Conservation (phyloP, 73 alveolate genomes). For the Halteria grandinella region DNA sequence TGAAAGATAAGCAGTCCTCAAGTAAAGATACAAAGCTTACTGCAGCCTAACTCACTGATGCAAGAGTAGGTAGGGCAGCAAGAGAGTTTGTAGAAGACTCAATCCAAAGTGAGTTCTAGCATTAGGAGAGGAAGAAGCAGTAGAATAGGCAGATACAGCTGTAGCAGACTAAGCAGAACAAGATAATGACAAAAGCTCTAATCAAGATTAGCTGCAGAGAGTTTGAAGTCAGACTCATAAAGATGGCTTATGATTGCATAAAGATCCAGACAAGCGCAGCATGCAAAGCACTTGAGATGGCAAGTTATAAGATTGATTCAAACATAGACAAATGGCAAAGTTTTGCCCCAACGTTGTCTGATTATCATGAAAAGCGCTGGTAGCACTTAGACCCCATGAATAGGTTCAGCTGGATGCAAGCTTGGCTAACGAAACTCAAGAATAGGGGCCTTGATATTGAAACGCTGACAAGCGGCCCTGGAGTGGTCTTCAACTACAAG, state of each 20-base stretch:
- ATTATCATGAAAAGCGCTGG: constrained; percentile 30
- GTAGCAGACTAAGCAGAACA: constrained; percentile 12
- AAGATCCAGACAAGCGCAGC: constrained; percentile 1
- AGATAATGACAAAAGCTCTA: constrained; percentile 25
- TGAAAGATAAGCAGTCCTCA: neutral
- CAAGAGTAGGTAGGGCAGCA: constrained; percentile 16
- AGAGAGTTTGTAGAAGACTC: neutral
- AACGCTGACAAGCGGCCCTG: constrained; percentile 76
- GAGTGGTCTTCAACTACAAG: constrained; percentile 61
- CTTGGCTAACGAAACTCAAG: constrained; percentile 61
- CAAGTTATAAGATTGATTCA: neutral
- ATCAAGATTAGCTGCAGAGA: constrained; percentile 50
- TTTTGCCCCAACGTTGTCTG: constrained; percentile 61
- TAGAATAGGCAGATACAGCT: constrained; percentile 7
- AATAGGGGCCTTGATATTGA: constrained; percentile 72
- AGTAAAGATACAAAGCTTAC: neutral
- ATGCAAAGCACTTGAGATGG: constrained; percentile 32
- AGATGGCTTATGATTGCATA: constrained; percentile 42
- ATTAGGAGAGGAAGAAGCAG: neutral
- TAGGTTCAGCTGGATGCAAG: constrained; percentile 58
- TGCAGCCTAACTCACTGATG: constrained; percentile 8
- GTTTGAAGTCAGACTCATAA: constrained; percentile 49
- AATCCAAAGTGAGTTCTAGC: constrained; percentile 7
- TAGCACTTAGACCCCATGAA: constrained; percentile 63
- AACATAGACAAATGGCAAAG: constrained; percentile 30